These are phyloP conservation scores for Moniliophthora roreri DNA, from an alignment of 1,284 basidiomycete genomes.

Conservation along the genomic window DNA sequence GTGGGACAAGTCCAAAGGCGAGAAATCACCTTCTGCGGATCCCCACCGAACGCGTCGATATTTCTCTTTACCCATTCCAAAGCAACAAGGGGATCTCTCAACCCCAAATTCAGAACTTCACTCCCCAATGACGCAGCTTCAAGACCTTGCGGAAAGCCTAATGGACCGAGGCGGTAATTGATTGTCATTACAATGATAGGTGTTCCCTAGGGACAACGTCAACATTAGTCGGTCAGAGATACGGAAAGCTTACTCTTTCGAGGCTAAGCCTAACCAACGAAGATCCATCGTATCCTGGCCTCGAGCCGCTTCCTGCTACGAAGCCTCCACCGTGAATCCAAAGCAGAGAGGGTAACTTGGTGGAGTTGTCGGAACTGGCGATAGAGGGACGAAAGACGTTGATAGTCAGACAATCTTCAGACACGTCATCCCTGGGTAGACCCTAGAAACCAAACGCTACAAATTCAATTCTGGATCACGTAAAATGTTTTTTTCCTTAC, in stretches of 20 bases:
- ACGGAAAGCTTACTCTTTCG: background rate
- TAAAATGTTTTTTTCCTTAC: background rate
- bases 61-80: slow-evolving; percentile 10
- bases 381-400: slow-evolving; percentile 1
- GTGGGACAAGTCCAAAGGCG: background rate
- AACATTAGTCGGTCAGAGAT: background rate
- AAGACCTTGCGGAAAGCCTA: slow-evolving; percentile 29
- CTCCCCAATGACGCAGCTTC: slow-evolving; percentile 22
- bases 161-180: slow-evolving; percentile 11
- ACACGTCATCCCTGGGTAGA: background rate
- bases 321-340: slow-evolving; percentile 9
- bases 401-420: background rate
- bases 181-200: slow-evolving; percentile 54
- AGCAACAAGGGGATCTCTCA: slow-evolving; percentile 2
- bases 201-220: slow-evolving; percentile 33
- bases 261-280: background rate
- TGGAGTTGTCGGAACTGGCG: too few relatives aligned
- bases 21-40: slow-evolving; percentile 5
- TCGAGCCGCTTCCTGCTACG: background rate
- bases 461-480: too few relatives aligned
- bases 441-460: background rate
- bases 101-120: background rate
- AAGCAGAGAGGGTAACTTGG: background rate
- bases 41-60: slow-evolving; percentile 9
- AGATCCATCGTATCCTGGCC: slow-evolving; percentile 2